A percentile compares a stretch with the other conserved stretches of the same genome.
Evolutionary conservation across 306 rosid species (phyloP).

Genomic region (Prinsepia uniflora): DNA sequence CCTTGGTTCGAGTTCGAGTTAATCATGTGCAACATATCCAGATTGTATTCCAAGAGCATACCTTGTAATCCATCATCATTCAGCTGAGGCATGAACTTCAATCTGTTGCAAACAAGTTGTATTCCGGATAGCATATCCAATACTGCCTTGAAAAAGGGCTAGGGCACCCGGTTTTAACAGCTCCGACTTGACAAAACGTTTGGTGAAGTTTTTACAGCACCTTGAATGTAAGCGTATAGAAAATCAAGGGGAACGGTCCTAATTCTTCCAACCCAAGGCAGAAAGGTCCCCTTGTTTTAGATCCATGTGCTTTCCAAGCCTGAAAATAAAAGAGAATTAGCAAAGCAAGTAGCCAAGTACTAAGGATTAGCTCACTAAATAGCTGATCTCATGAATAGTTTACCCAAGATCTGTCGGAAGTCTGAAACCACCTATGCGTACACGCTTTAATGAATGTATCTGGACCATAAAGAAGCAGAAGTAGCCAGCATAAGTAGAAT

Average conservation of each 20-base stretch:
- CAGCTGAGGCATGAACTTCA: neutral
- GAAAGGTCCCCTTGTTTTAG: constrained; percentile 60
- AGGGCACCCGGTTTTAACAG: neutral
- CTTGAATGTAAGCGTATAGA: neutral
- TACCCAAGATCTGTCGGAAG: constrained; percentile 96
- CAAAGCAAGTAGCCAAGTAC: constrained; percentile 1
- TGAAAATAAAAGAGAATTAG: constrained; percentile 33
- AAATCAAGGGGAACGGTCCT: constrained; percentile 15
- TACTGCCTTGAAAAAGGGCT: neutral
- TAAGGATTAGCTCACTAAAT: neutral
- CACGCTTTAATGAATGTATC: constrained; percentile 85
- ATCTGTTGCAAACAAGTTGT: neutral
- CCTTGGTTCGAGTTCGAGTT: neutral
- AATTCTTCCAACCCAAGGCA: constrained; percentile 68
- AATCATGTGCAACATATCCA: neutral
- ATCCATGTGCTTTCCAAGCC: constrained; percentile 76
- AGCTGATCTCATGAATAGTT: constrained; percentile 19
- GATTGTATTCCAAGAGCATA: neutral
- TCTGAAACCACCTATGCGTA: constrained; percentile 72
- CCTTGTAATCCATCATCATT: neutral
- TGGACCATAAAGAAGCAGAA: constrained; percentile 34
- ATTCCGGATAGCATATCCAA: constrained; percentile 3
- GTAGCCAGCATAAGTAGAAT: constrained; percentile 23
- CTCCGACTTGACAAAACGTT: neutral
- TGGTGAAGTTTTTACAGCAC: neutral